A percentile compares a stretch with the other conserved stretches of the same genome.
Evolutionary conservation across 495 filamentous ascomycete species (phyloP).

Genomic region (Daldinia decipiens): DNA sequence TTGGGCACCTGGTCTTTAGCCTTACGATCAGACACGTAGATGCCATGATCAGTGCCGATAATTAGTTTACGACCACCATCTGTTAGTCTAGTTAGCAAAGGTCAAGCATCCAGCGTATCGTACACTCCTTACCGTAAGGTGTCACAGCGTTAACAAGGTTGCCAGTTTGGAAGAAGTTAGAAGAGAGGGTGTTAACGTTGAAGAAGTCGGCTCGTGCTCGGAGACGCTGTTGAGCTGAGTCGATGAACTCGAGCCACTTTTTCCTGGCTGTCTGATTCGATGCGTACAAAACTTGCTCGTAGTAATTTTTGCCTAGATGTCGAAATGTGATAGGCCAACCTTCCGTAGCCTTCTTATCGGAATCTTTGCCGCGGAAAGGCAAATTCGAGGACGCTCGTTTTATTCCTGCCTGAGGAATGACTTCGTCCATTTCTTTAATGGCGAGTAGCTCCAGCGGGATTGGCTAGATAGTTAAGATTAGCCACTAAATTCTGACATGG

Average conservation of each 20-base stretch:
- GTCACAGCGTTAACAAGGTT: constrained; percentile 94
- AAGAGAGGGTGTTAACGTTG: constrained; percentile 85
- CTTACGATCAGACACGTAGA: constrained; percentile 90
- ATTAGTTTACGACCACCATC: constrained; percentile 96
- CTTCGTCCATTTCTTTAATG: constrained; percentile 95
- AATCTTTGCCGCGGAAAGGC: constrained; percentile 66
- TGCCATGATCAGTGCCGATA: constrained; percentile 91
- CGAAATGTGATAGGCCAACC: constrained; percentile 97
- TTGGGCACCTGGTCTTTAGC: constrained; percentile 81
- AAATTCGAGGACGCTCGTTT: constrained; percentile 92
- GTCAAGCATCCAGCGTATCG: not conserved
- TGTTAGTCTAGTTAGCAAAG: constrained; percentile 50
- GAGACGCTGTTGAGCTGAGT: constrained; percentile 85
- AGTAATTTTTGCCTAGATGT: constrained; percentile 95
- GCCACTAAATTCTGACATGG: constrained; percentile 26
- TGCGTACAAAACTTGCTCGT: constrained; percentile 91
- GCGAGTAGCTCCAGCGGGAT: constrained; percentile 94
- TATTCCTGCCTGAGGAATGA: constrained; percentile 83
- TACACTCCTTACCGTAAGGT: constrained; percentile 75
- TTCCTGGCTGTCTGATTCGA: constrained; percentile 79
- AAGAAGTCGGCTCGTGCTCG: constrained; percentile 91
- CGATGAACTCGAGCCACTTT: constrained; percentile 97
- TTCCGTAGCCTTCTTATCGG: constrained; percentile 68
- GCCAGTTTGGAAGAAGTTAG: constrained; percentile 80
- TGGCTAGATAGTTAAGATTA: constrained; percentile 60